Conservation (phyloP, 2,329 filamentous ascomycete species). For the Monilinia polystroma region DNA sequence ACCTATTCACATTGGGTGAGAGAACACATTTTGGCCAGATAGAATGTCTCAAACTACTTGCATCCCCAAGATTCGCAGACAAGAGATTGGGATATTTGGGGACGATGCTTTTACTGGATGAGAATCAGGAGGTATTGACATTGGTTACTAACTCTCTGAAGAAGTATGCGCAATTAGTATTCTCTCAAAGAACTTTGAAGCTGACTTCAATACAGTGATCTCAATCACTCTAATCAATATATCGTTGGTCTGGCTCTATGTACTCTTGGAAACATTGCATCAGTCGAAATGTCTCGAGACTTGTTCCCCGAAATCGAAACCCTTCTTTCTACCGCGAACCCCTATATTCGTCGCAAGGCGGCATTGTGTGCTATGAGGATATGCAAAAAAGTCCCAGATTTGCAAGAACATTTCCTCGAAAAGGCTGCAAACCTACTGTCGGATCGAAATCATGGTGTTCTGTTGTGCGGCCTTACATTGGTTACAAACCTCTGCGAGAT, state of each 20-base stretch:
- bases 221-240: constrained; percentile 97
- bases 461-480: constrained; percentile 87
- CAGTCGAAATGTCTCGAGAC: constrained; percentile 96
- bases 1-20: constrained; percentile 96
- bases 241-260: constrained; percentile 95
- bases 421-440: constrained; percentile 86
- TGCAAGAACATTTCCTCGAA: constrained; percentile 95
- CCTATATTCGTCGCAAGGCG: constrained; percentile 96
- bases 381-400: constrained; percentile 94
- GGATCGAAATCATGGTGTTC: constrained; percentile 92
- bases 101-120: constrained; percentile 92
- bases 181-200: background rate
- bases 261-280: constrained; percentile 96
- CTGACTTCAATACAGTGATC: constrained; percentile 60
- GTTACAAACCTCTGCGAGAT: constrained; percentile 92
- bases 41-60: constrained; percentile 95
- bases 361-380: constrained; percentile 99
- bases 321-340: constrained; percentile 87
- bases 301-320: constrained; percentile 94
- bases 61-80: constrained; percentile 95
- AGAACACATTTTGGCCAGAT: constrained; percentile 99
- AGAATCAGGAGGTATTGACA: constrained; percentile 97
- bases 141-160: constrained; percentile 97
- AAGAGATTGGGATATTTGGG: constrained; percentile 94
- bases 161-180: constrained; percentile 60